Base-by-base conservation (phyloP, 1,139 yeast genomes). In the Candida pseudoviswanathii region DNA sequence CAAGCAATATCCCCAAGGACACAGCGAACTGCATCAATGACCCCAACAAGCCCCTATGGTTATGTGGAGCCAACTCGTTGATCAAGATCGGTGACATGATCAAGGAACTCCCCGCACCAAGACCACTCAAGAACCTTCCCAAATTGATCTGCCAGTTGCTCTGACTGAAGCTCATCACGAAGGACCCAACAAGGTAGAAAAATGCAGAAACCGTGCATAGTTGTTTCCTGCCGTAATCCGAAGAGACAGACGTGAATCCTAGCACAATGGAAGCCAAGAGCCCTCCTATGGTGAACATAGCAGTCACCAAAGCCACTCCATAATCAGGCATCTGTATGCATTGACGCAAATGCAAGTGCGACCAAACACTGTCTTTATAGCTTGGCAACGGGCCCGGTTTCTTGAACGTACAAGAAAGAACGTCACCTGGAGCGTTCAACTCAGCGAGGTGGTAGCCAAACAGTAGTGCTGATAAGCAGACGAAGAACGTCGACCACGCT, bases 391-490 rank as follows among this genome's bases (percentile, higher is more conserved):
- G 65, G 2, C 72, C 73, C 3, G 56, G 54, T 38, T 54, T 55
- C 37, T 58, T 57, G 43, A 54, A 54, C 33, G 58, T 59, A 53
- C 80, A 87, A 4, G 88, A 75, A 34, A 89, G 70, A 11, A 82
- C 77, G 26, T 78, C 78, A 48, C 84, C 85, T 0, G 96, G 95
- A 2, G 96, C 96, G 67, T 91, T 91, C 55, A 91, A 72, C 61
- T 90, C 97, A 0, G 97, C 85, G 78, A 91, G 78, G 64, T 91
- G 97, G 64, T 85, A 89, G 2, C 98, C 97, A 66, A 85, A 91
- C 63, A 89, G 96, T n/a, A 90, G 68, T 1, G 95, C 83, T 6
- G 90, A 86, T 32, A 89, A 61, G 56, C 92, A 85, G 2, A 85
- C 82, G 8, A 85, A 61, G 10, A 65, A 63, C 3, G 72, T 68